Evolutionary conservation across 2,329 filamentous ascomycete species (phyloP), one percentile per base, ranked within the genome.

Genomic region (Colletotrichum magnum): DNA sequence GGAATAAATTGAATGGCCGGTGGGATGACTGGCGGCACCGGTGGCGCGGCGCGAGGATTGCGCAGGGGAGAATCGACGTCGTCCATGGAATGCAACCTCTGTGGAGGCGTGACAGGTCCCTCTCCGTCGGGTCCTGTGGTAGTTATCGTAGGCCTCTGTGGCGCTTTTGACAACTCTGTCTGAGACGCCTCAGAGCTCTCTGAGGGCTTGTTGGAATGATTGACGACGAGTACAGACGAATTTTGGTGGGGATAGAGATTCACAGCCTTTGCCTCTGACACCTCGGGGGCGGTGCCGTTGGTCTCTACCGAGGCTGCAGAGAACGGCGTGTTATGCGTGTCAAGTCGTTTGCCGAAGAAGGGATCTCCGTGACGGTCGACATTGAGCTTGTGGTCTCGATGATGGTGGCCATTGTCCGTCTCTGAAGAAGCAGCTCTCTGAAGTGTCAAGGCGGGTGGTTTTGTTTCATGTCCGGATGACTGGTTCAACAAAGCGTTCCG

Each of bases 221-320:
- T 81, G 36, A 91, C 86, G 78, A 91, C 84, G 50, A 90, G 77
- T 12, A 92, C 79, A 5, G 89, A 92, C 56, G 86, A 89, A 72
- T 91, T 91, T 73, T 91, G 88, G 71, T 92, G 89, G 21, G 87
- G 85, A 72, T 87, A 90, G 73, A 92, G 88, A 69, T 84, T 89
- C 64, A 92, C 84, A 47, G 87, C 88, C 75, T 87, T 79, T 41
- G 89, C 89, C 78, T 92, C 89, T 1, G 89, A 89, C 48, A 92
- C 85, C 72, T 90, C 89, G 4, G 84, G 83, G 3, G 87, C 89
- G n/a, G 89, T 90, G 41, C 83, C 86, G 45, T 82, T 87, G n/a
- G 88, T 89, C 62, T 90, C 89, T 56, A 90, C 83, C 0, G 89
- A 92, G 0, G 83, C 81, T 66, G 88, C 80, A 2, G 89, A 92